phyloP scores from a whole-genome alignment of 768 basidiomycete species.

The Boletellus ananas region DNA sequence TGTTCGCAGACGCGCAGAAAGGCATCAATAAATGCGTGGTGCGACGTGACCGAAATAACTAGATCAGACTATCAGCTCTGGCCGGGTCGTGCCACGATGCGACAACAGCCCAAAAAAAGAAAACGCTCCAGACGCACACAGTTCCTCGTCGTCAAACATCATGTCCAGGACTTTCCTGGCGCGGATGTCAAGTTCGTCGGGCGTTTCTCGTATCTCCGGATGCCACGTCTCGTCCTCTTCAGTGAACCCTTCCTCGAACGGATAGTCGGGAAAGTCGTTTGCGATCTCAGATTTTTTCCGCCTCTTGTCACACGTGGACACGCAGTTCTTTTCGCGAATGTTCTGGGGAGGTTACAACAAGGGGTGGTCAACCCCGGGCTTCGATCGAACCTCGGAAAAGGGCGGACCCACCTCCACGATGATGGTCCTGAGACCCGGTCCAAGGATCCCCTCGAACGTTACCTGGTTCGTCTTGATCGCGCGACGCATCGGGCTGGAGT shows the following conservation, averaged over 20 bases:
- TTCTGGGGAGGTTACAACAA: constrained; percentile 37
- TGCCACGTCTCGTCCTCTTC: constrained; percentile 66
- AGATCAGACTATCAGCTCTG: background rate
- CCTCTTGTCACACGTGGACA: constrained; percentile 71
- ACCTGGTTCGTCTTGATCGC: constrained; percentile 55
- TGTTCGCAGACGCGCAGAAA: constrained; percentile 49
- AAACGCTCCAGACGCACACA: constrained; percentile 42
- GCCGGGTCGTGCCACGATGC: no score
- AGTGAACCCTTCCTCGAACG: constrained; percentile 52
- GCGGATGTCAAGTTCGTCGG: constrained; percentile 42
- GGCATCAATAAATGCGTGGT: constrained; percentile 58
- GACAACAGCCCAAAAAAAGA: background rate
- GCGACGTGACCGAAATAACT: constrained; percentile 69
- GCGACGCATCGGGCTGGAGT: constrained; percentile 60
- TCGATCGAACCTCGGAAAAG: background rate
- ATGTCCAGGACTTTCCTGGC: constrained; percentile 50
- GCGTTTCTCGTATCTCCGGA: constrained; percentile 50
- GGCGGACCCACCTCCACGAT: constrained; percentile 51
- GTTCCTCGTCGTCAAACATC: constrained; percentile 45
- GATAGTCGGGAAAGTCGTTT: constrained; percentile 44
- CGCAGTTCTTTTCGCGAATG: constrained; percentile 61
- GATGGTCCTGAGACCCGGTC: constrained; percentile 31
- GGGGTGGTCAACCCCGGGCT: background rate
- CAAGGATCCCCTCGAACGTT: constrained; percentile 46
- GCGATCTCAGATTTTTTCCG: constrained; percentile 46